phyloP scores from a whole-genome alignment of 2,329 filamentous ascomycete genomes.

The Fusarium torulosum region DNA sequence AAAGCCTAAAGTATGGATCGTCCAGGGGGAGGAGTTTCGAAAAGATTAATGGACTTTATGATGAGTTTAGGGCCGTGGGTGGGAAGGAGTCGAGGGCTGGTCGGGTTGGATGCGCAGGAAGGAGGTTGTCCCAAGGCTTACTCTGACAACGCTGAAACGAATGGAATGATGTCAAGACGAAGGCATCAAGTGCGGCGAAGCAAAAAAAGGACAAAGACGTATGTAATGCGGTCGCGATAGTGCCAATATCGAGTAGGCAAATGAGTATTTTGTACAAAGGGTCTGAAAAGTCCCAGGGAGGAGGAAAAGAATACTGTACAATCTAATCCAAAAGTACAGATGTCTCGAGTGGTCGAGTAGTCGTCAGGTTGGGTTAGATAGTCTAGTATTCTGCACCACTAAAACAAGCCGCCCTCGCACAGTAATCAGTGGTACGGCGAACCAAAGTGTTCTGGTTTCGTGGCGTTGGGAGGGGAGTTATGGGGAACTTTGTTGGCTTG shows the following conservation, averaged over 20 bases:
- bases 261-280: slow-evolving; percentile 18
- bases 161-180: slow-evolving; percentile 39
- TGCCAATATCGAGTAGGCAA: slow-evolving; percentile 25
- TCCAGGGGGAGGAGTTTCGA: slow-evolving; percentile 4
- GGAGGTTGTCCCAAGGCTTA: slow-evolving; percentile 17
- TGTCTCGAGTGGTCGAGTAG: slow-evolving; percentile 26
- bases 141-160: slow-evolving; percentile 40
- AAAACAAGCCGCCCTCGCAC: slow-evolving; percentile 20
- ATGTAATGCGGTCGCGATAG: slow-evolving; percentile 21
- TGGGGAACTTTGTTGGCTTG: slow-evolving; percentile 40
- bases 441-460: slow-evolving; percentile 33
- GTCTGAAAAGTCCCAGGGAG: slow-evolving; percentile 16
- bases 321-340: slow-evolving; percentile 37
- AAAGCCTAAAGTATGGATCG: slow-evolving; percentile 18
- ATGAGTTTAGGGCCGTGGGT: background rate
- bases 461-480: slow-evolving; percentile 47
- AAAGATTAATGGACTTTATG: background rate
- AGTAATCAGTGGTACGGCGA: slow-evolving; percentile 9
- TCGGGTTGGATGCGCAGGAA: slow-evolving; percentile 30
- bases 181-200: slow-evolving; percentile 36
- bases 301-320: slow-evolving; percentile 17
- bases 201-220: slow-evolving; percentile 21
- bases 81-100: slow-evolving; percentile 8
- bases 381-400: slow-evolving; percentile 16
- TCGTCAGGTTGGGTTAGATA: slow-evolving; percentile 15